Evolutionary conservation across 164 flowering plant species (phyloP).

Genomic region (Taxillus chinensis): DNA sequence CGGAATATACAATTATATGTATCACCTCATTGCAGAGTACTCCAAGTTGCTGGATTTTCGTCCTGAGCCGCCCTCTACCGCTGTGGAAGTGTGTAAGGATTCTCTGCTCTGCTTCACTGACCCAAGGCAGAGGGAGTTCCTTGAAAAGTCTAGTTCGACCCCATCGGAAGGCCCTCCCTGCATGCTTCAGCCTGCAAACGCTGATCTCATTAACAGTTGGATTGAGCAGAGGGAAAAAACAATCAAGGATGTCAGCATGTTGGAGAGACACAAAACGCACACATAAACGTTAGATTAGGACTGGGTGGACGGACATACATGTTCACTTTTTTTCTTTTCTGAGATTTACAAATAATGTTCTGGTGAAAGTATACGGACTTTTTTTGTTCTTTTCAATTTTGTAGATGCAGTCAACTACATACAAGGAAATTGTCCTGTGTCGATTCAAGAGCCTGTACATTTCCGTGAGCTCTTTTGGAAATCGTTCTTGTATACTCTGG

Average conservation of each 20-base stretch:
- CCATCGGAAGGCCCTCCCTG: constrained; percentile 50
- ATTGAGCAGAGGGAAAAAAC: constrained; percentile 17
- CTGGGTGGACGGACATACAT: background rate
- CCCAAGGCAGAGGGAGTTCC: constrained; percentile 32
- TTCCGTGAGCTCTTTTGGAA: too few species aligned
- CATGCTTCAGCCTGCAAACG: constrained; percentile 25
- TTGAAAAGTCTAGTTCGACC: constrained; percentile 29
- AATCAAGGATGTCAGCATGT: constrained; percentile 16
- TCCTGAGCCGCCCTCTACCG: constrained; percentile 52
- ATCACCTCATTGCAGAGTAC: constrained; percentile 61
- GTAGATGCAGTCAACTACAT: background rate
- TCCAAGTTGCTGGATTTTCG: constrained; percentile 62
- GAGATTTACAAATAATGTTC: background rate
- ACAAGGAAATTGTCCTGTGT: background rate
- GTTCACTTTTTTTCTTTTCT: background rate
- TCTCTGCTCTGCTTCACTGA: constrained; percentile 72
- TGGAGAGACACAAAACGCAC: constrained; percentile 14
- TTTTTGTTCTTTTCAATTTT: background rate
- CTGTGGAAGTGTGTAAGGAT: constrained; percentile 46
- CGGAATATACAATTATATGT: constrained; percentile 74
- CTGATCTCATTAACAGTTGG: constrained; percentile 18
- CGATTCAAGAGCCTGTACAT: background rate
- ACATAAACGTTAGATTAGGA: background rate
- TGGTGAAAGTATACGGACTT: background rate
- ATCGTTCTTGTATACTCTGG: too few species aligned